Evolutionary conservation across 148 eudicot genomes (phyloP), one percentile per base, ranked within the genome.

Genomic region (Diospyros kaki): DNA sequence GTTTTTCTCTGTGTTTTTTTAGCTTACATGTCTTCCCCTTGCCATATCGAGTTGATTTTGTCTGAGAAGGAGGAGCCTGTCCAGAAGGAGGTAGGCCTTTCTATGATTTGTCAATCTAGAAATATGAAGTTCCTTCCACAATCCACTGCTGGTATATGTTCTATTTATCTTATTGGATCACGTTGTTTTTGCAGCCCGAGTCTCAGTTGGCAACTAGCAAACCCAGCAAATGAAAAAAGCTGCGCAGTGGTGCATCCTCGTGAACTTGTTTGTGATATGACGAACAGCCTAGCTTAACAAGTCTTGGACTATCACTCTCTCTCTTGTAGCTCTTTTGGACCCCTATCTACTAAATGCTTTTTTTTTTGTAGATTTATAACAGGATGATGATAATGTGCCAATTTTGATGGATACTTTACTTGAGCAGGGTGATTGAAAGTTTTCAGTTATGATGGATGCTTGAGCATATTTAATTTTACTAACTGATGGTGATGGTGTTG

Each of bases 11-110:
- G 74, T 44, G 2, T 46, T 58, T 78, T 68, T 12, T 53, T 88
- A 92, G 97, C 97, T 1, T 93, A 93, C 82, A 93, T 93, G 97
- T 88, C 97, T 6, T 89, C 89, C 53, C 97, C 97, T 0, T 93
- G 97, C 84, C 97, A 93, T 77, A 93, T 93, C 70, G 97, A 93
- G 81, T 77, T 93, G 85, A 81, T 78, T 52, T 80, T 93, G 80
- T 93, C 97, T 0, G 97, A 93, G 84, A 93, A 93, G 77, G 97
- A 93, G 73, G 97, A 93, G 76, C 73, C 95, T 9, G 97, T 93
- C 38, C 84, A 85, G 79, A 93, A 93, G 76, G 97, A 90, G 90
- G 91, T 86, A 86, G 55, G 69, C 4, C 40, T 17, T 18, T 14
- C 14, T 1, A 7, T 5, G 2, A 43, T 40, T 43, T 44, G 43